Conservation (phyloP, 768 basidiomycete genomes). For the Phlebiopsis gigantea region DNA sequence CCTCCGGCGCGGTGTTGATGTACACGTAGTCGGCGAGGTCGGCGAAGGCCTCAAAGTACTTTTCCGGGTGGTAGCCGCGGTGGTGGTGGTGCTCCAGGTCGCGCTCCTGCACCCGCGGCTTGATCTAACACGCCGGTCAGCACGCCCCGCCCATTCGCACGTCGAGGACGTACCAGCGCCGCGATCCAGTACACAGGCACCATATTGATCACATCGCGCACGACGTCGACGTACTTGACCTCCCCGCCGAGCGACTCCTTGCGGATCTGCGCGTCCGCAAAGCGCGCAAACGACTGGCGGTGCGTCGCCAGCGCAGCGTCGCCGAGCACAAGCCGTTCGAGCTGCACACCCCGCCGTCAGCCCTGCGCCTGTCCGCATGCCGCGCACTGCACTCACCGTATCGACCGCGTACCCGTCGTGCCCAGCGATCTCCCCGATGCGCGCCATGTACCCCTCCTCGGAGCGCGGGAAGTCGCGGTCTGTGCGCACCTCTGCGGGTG, state of each 20-base stretch:
- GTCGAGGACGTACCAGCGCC: slow-evolving; percentile 19
- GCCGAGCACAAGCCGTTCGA: neutral
- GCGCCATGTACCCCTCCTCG: neutral
- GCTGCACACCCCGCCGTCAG: neutral
- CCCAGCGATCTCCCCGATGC: neutral
- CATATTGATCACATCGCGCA: slow-evolving; percentile 28
- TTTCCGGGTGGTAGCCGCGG: slow-evolving; percentile 19
- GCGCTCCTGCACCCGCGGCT: neutral
- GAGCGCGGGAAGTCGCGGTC: neutral
- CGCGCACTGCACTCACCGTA: neutral
- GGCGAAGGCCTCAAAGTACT: slow-evolving; percentile 8
- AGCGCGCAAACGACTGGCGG: neutral
- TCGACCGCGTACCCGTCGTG: neutral
- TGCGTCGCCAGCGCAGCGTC: neutral
- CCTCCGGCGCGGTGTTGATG: slow-evolving; percentile 19
- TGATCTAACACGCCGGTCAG: neutral
- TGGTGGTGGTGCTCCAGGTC: neutral
- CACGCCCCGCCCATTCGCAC: neutral
- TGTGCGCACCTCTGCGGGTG: neutral
- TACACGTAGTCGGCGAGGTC: slow-evolving; percentile 25
- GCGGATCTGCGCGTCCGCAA: neutral
- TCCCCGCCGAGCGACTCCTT: slow-evolving; percentile 8
- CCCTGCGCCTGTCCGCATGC: neutral
- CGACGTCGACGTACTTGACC: slow-evolving; percentile 24
- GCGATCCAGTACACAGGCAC: slow-evolving; percentile 27